Conservation (phyloP, 495 filamentous ascomycete genomes). For the Aspergillus biplanus region DNA sequence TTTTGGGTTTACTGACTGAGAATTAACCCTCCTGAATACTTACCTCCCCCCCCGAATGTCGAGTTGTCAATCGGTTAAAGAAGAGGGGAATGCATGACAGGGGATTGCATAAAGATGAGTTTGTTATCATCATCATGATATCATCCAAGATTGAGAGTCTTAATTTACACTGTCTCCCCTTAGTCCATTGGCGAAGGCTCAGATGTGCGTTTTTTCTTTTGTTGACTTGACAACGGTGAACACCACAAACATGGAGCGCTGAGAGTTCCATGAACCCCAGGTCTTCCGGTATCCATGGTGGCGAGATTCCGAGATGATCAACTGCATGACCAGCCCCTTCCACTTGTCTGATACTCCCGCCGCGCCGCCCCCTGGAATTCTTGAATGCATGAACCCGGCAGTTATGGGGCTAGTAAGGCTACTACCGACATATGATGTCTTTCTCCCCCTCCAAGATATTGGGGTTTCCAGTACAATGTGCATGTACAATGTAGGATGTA, state of each 20-base stretch:
- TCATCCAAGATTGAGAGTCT: background rate
- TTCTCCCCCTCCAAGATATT: background rate
- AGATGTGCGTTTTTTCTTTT: background rate
- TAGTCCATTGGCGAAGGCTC: background rate
- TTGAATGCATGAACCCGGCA: conserved; percentile 4
- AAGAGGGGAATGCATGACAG: too few relatives aligned
- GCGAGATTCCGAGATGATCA: background rate
- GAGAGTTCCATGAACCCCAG: background rate
- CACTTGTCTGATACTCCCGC: background rate
- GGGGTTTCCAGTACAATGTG: background rate
- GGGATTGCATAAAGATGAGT: background rate
- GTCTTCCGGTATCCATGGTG: background rate
- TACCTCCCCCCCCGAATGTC: too few relatives aligned
- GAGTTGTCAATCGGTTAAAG: too few relatives aligned
- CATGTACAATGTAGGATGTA: background rate
- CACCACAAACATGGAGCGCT: background rate
- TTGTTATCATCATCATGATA: background rate
- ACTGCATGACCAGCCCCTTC: conserved; percentile 6
- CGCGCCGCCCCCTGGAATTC: background rate
- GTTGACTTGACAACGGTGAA: conserved; percentile 13
- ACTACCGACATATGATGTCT: conserved; percentile 7
- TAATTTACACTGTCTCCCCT: background rate
- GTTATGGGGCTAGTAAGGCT: background rate
- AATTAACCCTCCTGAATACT: too few relatives aligned
- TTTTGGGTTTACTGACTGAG: too few relatives aligned